These are phyloP conservation scores for Rubroshorea leprosula DNA, from an alignment of 345 rosid species.

Conservation along the genomic window DNA sequence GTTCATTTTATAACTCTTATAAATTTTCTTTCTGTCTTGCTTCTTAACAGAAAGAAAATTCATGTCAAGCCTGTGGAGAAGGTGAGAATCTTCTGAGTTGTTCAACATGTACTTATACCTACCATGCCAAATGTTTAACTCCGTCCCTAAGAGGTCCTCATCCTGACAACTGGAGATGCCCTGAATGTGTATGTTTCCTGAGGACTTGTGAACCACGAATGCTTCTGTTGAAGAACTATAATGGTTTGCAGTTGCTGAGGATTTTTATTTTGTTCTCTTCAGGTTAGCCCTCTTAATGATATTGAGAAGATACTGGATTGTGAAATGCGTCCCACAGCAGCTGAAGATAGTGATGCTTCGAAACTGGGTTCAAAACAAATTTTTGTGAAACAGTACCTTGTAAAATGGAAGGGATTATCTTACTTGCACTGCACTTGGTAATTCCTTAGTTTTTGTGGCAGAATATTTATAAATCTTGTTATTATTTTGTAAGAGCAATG, in stretches of 20 bases:
- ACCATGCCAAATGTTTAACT: slow-evolving; percentile 77
- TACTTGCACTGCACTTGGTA: slow-evolving; percentile 98
- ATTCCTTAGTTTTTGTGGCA: slow-evolving; percentile 11
- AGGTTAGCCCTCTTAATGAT: slow-evolving; percentile 95
- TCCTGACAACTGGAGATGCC: slow-evolving; percentile 89
- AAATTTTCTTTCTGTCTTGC: not conserved
- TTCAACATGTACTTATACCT: slow-evolving; percentile 79
- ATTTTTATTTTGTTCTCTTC: slow-evolving; percentile 29
- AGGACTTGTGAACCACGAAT: slow-evolving; percentile 5
- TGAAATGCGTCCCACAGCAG: slow-evolving; percentile 91
- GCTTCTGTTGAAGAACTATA: slow-evolving; percentile 4
- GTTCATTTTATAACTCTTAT: not conserved
- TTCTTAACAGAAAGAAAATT: slow-evolving; percentile 47
- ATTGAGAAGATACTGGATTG: slow-evolving; percentile 90
- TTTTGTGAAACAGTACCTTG: slow-evolving; percentile 91
- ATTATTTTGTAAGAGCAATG: not conserved
- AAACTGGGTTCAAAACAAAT: slow-evolving; percentile 61
- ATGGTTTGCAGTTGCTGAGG: slow-evolving; percentile 18
- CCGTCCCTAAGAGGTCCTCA: slow-evolving; percentile 72
- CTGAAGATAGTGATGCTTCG: slow-evolving; percentile 58
- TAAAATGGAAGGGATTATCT: slow-evolving; percentile 97
- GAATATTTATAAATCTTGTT: not conserved
- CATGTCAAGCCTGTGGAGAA: slow-evolving; percentile 93
- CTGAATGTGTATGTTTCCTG: slow-evolving; percentile 69
- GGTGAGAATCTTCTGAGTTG: slow-evolving; percentile 65